Evolutionary conservation across 148 eudicot species (phyloP), one percentile per base, ranked within the genome.

Genomic region (Rhododendron molle): DNA sequence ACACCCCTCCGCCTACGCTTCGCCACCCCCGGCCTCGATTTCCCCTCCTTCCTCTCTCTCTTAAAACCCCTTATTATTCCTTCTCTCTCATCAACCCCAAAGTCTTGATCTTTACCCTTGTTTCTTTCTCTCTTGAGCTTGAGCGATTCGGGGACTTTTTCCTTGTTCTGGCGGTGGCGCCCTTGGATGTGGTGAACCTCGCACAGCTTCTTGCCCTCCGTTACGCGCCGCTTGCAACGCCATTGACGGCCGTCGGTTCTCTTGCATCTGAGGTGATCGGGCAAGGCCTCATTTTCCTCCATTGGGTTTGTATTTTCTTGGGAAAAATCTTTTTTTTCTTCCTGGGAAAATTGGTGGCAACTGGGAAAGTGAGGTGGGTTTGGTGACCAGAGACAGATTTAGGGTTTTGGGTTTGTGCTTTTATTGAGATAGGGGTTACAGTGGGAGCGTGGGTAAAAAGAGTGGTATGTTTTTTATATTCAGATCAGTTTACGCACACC

Each of bases 211-310:
- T 91, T 95, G 65, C 93, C 94, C 5, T 92, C 94, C 87, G 88
- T 32, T 0, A 88, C 93, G 34, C 58, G 89, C 85, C 97, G 93
- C 20, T 90, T 89, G 91, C 99, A 96, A 89, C 99, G 91, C 99
- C 99, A 96, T 83, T 90, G 91, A 7, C 96, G 85, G 40, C 99
- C 99, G 87, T 96, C 99, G 2, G 93, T 94, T 43, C 99, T 86
- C 87, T 92, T 91, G 88, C 99, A 96, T 54, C 98, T 90, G 38
- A 86, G 52, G 7, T 91, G 80, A 4, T 93, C 99, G 52, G 91
- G 92, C 82, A 78, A 87, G 78, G 23, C 85, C 50, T 47, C 90
- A 6, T 46, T 84, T 80, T 79, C 81, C 67, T 71, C 85, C 89
- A 91, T 91, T 82, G 79, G 12, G 36, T 21, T 58, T 38, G 60